Evolutionary conservation across 331 rosid species (phyloP), one percentile per base, ranked within the genome.

Genomic region (Acacia concinna): DNA sequence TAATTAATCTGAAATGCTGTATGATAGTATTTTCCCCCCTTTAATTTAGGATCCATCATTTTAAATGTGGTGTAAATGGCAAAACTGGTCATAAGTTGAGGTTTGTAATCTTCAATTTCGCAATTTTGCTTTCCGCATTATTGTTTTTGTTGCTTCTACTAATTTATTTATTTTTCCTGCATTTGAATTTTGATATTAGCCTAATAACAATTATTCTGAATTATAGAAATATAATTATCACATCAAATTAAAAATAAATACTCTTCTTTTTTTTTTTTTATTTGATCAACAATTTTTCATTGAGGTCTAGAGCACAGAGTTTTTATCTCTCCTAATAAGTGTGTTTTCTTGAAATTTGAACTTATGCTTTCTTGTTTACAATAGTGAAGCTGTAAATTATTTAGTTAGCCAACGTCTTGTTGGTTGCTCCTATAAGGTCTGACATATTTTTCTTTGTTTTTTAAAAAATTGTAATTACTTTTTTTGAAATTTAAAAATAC

Each of bases 11-110:
- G 71, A 38, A 40, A 54, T 76, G 74, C 32, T 56, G 63, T 10
- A 56, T 56, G 28, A 8, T 56, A 23, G 10, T n/a, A n/a, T 9
- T 23, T 56, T 1, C 47, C 9, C 8, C 11, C 2, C 30, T 79
- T 6, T 68, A 63, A 72, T 74, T 68, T 25, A 41, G 73, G 35
- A 27, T 68, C 54, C 56, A 41, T 75, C 56, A 41, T 75, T 38
- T 78, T n/a, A 20, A 34, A 78, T 78, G 77, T 73, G 83, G 76
- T 27, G 91, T 90, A 79, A 66, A 85, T 90, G 87, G 78, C 85
- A 79, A 68, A 86, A 78, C 71, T 79, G 37, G 79, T 83, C 78
- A 73, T 37, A 59, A 67, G 82, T 73, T 79, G 84, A 25, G 70
- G 74, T 44, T 37, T 49, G 74, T 74, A 17, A 32, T 80, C 4